Evolutionary conservation across 106 monocot genomes (phyloP).

Genomic region (Gastrodia elata): DNA sequence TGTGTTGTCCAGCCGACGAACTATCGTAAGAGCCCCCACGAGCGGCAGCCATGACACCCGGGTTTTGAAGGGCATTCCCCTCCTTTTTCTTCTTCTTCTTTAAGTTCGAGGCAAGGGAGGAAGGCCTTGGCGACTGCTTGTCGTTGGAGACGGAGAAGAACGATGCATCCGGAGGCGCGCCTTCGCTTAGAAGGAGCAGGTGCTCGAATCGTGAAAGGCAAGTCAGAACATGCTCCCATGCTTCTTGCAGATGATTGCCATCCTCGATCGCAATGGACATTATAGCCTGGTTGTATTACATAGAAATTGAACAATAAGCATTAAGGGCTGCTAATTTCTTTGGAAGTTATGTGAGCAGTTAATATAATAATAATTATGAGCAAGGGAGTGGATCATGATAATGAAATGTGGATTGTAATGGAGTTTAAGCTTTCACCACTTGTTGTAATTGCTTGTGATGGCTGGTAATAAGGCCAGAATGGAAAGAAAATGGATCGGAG

Average conservation of each 20-base stretch:
- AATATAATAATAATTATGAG: no score
- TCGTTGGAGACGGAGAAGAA: conserved; percentile 57
- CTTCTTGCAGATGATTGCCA: conserved; percentile 85
- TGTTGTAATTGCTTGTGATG: no score
- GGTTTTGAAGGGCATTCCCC: conserved; percentile 83
- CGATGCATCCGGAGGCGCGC: conserved; percentile 86
- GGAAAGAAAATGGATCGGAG: no score
- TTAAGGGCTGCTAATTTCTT: no score
- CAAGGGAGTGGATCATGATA: no score
- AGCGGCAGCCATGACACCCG: conserved; percentile 83
- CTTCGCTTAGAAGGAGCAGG: conserved; percentile 86
- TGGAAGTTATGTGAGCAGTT: no score
- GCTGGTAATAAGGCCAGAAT: no score
- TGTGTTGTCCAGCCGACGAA: conserved; percentile 38
- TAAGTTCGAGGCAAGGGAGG: conserved; percentile 22
- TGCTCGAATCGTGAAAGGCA: conserved; percentile 97
- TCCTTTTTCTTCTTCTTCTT: conserved; percentile 76
- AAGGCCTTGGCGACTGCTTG: conserved; percentile 58
- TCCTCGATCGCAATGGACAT: conserved; percentile 98
- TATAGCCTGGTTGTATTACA: conserved; percentile 49
- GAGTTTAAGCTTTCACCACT: no score
- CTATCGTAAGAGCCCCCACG: conserved; percentile 98
- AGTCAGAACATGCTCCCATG: conserved; percentile 95
- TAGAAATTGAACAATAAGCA: neutral
- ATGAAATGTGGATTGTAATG: no score